phyloP scores from a whole-genome alignment of 179 eudicot genomes.

The Nepenthes alata region DNA sequence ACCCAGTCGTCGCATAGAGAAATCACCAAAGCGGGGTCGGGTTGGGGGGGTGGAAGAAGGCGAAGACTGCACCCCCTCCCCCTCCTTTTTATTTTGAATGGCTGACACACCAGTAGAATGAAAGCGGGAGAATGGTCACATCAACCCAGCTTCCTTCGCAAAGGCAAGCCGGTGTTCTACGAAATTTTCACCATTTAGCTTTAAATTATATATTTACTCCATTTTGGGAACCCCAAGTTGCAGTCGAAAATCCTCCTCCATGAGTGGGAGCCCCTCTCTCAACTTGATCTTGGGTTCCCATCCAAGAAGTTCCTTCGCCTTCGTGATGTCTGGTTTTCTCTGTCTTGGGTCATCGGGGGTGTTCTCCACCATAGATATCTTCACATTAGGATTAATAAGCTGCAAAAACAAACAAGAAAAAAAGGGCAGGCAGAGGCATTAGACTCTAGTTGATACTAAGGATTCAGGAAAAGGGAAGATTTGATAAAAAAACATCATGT shows the following conservation, averaged over 20 bases:
- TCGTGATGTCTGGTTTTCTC: slow-evolving; percentile 73
- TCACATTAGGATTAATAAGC: slow-evolving; percentile 68
- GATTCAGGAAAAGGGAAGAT: background rate
- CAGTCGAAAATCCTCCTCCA: slow-evolving; percentile 53
- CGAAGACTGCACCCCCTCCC: no score
- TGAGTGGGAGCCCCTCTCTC: slow-evolving; percentile 84
- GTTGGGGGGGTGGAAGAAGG: no score
- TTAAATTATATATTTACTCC: background rate
- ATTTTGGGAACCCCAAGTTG: slow-evolving; percentile 32
- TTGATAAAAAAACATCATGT: background rate
- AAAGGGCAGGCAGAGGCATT: background rate
- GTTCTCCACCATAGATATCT: slow-evolving; percentile 66
- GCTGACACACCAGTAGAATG: no score
- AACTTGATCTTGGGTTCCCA: slow-evolving; percentile 90
- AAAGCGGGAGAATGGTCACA: no score
- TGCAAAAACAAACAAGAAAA: slow-evolving; percentile 15
- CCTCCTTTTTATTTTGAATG: no score
- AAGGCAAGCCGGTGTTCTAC: no score
- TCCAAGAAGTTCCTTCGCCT: slow-evolving; percentile 60
- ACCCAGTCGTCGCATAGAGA: no score
- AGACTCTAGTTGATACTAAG: background rate
- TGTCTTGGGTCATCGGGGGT: slow-evolving; percentile 96
- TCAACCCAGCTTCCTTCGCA: no score
- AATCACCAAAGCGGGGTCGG: no score
- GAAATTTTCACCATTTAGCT: no score